These are phyloP conservation scores for Alternaria sp. DNA, from an alignment of 2,329 filamentous ascomycete species.

Conservation along the genomic window DNA sequence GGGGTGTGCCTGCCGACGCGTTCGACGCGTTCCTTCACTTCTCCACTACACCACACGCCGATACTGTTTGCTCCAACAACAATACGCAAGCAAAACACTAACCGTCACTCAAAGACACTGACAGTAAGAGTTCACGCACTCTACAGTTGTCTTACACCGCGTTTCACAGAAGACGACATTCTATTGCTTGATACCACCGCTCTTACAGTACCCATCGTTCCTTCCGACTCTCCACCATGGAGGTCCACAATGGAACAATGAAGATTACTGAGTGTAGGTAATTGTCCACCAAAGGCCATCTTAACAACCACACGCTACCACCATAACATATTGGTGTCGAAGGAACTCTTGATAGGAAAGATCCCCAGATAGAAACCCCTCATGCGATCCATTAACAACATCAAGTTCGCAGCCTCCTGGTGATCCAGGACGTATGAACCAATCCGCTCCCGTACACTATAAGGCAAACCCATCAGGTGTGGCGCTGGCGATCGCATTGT, in stretches of 20 bases:
- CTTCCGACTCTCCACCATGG: not conserved
- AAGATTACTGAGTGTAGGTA: no score
- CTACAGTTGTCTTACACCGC: fast-evolving
- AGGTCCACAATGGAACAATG: not conserved
- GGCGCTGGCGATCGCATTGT: not conserved
- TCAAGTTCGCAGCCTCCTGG: no score
- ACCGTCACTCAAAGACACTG: not conserved
- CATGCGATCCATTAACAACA: no score
- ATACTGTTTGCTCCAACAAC: not conserved
- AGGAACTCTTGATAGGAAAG: not conserved
- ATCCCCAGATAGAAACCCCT: not conserved
- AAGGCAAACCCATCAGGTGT: not conserved
- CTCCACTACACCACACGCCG: not conserved
- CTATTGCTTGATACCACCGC: not conserved
- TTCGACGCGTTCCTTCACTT: not conserved
- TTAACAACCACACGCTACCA: no score
- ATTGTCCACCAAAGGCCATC: no score
- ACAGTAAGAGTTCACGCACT: fast-evolving
- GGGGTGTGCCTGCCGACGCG: constrained; percentile 6
- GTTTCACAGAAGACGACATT: not conserved
- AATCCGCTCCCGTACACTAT: not conserved
- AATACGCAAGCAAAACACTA: not conserved
- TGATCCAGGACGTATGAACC: no score
- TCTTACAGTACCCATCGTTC: fast-evolving
- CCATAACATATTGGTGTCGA: no score